phyloP scores from a whole-genome alignment of 148 eudicot species.

The Rhododendron vialii region DNA sequence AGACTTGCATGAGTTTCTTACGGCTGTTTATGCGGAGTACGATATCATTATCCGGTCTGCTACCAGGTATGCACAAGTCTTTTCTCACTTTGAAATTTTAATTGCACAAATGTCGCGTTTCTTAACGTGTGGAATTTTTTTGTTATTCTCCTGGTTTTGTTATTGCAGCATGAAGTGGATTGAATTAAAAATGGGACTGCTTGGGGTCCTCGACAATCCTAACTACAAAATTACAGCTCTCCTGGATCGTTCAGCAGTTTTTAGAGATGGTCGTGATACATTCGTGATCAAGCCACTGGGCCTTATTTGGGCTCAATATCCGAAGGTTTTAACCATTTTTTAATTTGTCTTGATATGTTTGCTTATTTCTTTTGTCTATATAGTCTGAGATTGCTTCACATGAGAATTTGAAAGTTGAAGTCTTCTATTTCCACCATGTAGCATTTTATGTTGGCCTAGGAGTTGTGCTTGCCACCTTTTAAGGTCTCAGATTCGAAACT shows the following conservation, averaged over 20 bases:
- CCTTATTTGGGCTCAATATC: conserved; percentile 81
- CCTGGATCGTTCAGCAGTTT: conserved; percentile 84
- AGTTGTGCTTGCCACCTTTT: background rate
- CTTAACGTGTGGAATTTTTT: background rate
- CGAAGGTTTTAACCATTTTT: conserved; percentile 50
- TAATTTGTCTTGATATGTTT: background rate
- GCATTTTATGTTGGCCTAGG: background rate
- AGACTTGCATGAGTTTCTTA: conserved; percentile 94
- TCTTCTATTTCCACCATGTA: background rate
- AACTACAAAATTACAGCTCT: conserved; percentile 95
- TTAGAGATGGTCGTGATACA: conserved; percentile 76
- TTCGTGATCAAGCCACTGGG: conserved; percentile 92
- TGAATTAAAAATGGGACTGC: conserved; percentile 89
- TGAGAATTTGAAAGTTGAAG: background rate
- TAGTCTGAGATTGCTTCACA: background rate
- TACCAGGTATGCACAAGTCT: conserved; percentile 50
- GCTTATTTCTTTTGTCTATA: background rate
- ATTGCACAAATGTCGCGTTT: background rate
- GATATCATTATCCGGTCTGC: conserved; percentile 99
- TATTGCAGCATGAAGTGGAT: conserved; percentile 97
- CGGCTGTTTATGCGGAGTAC: conserved; percentile 94
- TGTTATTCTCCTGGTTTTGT: background rate
- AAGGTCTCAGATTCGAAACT: too few relatives aligned
- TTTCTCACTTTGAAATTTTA: background rate
- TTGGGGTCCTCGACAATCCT: conserved; percentile 84